Evolutionary conservation across 371 early-diverging fungal genomes (phyloP).

Genomic region (Apophysomyces ossiformis): DNA sequence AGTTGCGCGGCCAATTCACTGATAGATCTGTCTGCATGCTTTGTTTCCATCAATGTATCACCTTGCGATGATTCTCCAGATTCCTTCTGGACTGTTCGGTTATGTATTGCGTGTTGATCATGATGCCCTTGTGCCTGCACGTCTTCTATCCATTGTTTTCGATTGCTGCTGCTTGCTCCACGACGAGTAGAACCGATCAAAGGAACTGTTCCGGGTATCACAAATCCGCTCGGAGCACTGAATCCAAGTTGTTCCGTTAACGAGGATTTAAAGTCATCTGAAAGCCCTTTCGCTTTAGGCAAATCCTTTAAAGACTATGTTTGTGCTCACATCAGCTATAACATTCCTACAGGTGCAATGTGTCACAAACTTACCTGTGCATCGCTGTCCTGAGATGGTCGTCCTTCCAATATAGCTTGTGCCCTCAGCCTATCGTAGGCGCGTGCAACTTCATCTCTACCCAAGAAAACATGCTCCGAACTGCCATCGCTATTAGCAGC

Average conservation of each 20-base stretch:
- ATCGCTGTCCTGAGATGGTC: conserved; percentile 25
- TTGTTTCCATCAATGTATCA: conserved; percentile 8
- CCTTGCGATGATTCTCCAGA: conserved; percentile 20
- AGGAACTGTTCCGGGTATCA: conserved; percentile 51
- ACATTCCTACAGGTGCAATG: neutral
- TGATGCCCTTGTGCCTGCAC: conserved; percentile 7
- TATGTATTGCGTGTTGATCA: conserved; percentile 18
- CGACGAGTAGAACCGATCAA: conserved; percentile 48
- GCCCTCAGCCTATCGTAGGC: conserved; percentile 50
- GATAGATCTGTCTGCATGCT: conserved; percentile 39
- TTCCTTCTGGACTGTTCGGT: conserved; percentile 25
- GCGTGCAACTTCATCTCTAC: conserved; percentile 38
- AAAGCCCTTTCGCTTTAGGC: conserved; percentile 51
- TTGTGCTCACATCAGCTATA: neutral
- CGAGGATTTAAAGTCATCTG: conserved; percentile 44
- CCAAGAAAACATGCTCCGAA: conserved; percentile 25
- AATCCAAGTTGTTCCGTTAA: conserved; percentile 39
- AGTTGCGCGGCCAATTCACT: conserved; percentile 45
- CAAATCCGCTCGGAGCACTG: conserved; percentile 37
- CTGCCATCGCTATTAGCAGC: conserved; percentile 18
- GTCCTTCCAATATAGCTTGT: conserved; percentile 50
- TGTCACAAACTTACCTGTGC: conserved; percentile 6
- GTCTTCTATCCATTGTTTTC: conserved; percentile 24
- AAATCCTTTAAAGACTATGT: conserved; percentile 20
- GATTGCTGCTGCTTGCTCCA: conserved; percentile 19